Base-by-base conservation (phyloP, 352 stramenopile species). In the Globisporangium abappressorium region DNA sequence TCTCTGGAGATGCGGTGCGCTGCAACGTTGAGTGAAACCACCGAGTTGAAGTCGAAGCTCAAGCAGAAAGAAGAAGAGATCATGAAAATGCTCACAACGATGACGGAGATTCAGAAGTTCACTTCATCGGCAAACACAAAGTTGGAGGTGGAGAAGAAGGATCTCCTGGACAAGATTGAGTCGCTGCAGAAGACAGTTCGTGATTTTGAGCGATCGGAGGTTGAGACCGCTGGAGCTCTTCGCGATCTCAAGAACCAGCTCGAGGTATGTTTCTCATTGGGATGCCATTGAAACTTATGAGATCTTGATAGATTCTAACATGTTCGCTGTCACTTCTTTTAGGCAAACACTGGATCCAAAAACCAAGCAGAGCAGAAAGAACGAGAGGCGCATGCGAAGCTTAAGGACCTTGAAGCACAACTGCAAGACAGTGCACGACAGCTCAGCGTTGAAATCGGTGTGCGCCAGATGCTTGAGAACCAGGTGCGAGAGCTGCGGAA, bases 51-150 rank as follows among this genome's bases (percentile, higher is more conserved):
- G 56, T 73, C 74, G 3, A 91, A 85, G 63, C 66, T 92, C 9
- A 82, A 79, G 53, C 77, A 84, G 22, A 92, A 91, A 59, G 82
- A 94, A 22, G 73, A 84, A 61, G 86, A 94, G 57, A 76, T 89
- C 0, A 87, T 81, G 1, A 82, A 82, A 38, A 71, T 91, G 18
- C 76, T 92, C 15, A 82, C 78, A 34, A 92, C 74, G 65, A 72
- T 92, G 68, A 89, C 82, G 18, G 81, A 94, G 56, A 92, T 92
- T 41, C 86, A 92, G 38, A 91, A 89, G 54, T 80, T 92, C 67
- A 89, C 85, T 28, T 77, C 80, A 8, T 79, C 77, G 57, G 77
- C 84, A 20, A 92, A 74, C 55, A 80, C 72, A 15, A 91, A 91
- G 65, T 63, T 90, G 41, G 82, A 91, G 64, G 70, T 66, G 5